Base-by-base conservation (phyloP, 2,329 filamentous ascomycete genomes). In the Pseudocercospora pini-densiflorae region DNA sequence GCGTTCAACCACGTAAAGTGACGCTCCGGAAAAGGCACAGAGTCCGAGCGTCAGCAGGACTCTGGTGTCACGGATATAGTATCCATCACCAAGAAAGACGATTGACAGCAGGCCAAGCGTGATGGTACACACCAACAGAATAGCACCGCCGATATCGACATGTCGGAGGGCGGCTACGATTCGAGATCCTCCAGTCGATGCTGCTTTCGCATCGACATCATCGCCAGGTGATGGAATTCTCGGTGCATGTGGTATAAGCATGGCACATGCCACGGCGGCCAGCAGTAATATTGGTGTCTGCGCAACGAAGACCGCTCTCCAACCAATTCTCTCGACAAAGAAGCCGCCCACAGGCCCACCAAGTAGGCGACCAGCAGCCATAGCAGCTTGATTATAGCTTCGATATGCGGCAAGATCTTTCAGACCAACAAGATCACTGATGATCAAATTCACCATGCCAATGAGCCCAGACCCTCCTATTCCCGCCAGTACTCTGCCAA, bases 401-500 rank as follows among this genome's bases (percentile, higher is more conserved):
- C 58, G 33, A 23, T 60, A 60, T 14, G 31, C 7, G 5, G 58
- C 58, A 19, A 60, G 58, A 21, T 60, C 58, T 29, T 60, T 60
- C 12, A 60, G 21, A 24, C 58, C 58, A 21, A 60, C 58, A 31
- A 60, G 58, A 49, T 49, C 58, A 60, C 58, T 60, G 31, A 60
- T 24, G 24, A 47, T 60, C 21, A 60, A 31, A 31, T 60, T 60
- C 21, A 60, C 58, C 58, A 60, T 49, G 6, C 31, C 24, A 31
- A 47, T 49, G 31, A 60, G 40, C 21, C 58, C 58, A 47, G n/a
- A 24, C 1, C 58, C 58, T 19, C 58, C 58, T 23, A 60, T n/a
- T 19, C 58, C 58, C 23, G 58, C 58, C 40, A 60, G 14, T 2
- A 47, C 58, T 12, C 58, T 60, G 10, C 58, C 58, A 5, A 60